Percentiles rank a stretch among this genome's conserved stretches.
phyloP scores from a whole-genome alignment of 2,329 filamentous ascomycete species.

The Juglanconis oblonga region DNA sequence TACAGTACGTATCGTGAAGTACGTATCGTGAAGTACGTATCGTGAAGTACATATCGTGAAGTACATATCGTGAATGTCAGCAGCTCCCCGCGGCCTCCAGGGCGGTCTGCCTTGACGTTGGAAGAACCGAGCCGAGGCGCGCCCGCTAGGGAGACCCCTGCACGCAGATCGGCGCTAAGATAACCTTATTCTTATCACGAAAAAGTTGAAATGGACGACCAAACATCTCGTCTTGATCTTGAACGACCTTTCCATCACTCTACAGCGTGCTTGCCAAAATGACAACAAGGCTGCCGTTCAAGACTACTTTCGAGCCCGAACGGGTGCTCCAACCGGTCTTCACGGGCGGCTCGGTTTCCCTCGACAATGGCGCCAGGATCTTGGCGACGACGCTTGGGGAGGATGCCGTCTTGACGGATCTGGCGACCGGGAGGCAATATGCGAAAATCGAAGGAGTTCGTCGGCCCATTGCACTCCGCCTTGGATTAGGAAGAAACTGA shows the following conservation, averaged over 20 bases:
- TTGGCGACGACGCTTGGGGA: constrained; percentile 89
- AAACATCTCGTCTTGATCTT: background rate
- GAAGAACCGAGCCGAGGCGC: background rate
- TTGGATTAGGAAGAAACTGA: background rate
- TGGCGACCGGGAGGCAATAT: constrained; percentile 77
- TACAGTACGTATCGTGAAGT: background rate
- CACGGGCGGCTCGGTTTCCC: constrained; percentile 81
- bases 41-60: background rate
- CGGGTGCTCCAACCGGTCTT: constrained; percentile 89
- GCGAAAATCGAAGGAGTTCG: constrained; percentile 81
- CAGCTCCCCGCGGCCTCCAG: background rate
- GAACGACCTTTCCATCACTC: background rate
- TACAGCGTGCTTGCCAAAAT: constrained; percentile 35
- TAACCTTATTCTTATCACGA: constrained; percentile 33
- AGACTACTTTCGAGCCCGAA: constrained; percentile 85
- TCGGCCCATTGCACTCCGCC: constrained; percentile 17
- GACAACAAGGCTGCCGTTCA: constrained; percentile 62
- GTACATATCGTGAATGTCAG: no score
- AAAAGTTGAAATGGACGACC: constrained; percentile 14
- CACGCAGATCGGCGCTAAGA: constrained; percentile 29
- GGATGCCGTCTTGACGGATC: constrained; percentile 82
- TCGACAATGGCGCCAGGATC: constrained; percentile 77
- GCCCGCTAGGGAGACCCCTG: constrained; percentile 1
- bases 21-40: no score
- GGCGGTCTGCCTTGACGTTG: background rate